These are phyloP conservation scores for Postia placenta DNA, from an alignment of 768 basidiomycete species.

Conservation along the genomic window DNA sequence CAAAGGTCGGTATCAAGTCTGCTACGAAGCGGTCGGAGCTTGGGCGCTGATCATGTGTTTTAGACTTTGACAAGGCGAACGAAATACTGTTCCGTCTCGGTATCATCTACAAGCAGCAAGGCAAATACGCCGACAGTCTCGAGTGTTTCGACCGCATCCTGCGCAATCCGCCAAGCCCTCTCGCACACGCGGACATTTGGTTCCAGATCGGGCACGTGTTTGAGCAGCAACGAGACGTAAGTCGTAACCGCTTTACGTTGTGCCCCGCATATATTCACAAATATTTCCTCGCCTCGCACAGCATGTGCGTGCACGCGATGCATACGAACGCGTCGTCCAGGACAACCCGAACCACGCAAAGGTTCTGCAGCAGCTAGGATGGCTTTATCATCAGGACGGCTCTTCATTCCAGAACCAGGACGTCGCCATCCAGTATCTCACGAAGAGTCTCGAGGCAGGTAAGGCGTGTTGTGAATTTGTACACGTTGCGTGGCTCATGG, in stretches of 20 bases:
- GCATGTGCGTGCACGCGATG: conserved; percentile 88
- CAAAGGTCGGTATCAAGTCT: conserved; percentile 52
- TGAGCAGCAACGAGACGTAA: conserved; percentile 94
- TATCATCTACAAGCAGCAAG: conserved; percentile 99
- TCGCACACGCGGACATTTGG: conserved; percentile 98
- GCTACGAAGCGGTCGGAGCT: neutral
- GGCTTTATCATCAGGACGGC: conserved; percentile 95
- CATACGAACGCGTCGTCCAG: conserved; percentile 90
- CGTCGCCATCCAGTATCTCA: conserved; percentile 86
- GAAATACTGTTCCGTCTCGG: conserved; percentile 97
- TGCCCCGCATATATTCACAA: neutral
- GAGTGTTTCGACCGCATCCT: conserved; percentile 96
- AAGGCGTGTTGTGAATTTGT: conserved; percentile 22
- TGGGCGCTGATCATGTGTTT: conserved; percentile 7
- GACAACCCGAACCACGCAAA: conserved; percentile 95
- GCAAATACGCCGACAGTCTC: conserved; percentile 84
- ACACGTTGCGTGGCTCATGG: neutral
- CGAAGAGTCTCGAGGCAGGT: conserved; percentile 94
- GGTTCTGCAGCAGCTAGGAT: conserved; percentile 95
- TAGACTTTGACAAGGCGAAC: conserved; percentile 97
- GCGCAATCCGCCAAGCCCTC: conserved; percentile 89
- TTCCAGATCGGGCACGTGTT: conserved; percentile 99
- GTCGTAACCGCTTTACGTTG: conserved; percentile 17
- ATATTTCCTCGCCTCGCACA: conserved; percentile 24
- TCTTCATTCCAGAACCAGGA: conserved; percentile 96